Evolutionary conservation across 1,139 yeast species (phyloP).

Genomic region (Saccharomycopsis hybrid): DNA sequence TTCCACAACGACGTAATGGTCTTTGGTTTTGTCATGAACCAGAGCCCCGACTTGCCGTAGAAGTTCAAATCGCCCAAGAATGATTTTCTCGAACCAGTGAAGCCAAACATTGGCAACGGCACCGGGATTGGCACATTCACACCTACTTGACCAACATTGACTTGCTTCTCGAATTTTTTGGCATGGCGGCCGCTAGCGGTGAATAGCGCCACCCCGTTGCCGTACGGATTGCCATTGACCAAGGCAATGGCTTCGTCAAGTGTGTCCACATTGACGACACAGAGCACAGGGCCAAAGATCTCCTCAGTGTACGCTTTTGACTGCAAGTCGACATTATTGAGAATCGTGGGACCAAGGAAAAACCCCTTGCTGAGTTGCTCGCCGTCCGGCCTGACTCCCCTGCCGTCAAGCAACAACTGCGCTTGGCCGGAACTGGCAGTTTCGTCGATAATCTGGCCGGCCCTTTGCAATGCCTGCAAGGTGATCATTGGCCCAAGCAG

Average conservation of each 20-base stretch:
- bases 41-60: slow-evolving; percentile 65
- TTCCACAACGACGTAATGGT: slow-evolving; percentile 67
- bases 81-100: slow-evolving; percentile 69
- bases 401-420: slow-evolving; percentile 54
- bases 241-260: slow-evolving; percentile 63
- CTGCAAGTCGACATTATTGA: slow-evolving; percentile 58
- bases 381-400: slow-evolving; percentile 36
- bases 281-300: slow-evolving; percentile 67
- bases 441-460: slow-evolving; percentile 48
- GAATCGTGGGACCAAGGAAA: slow-evolving; percentile 65
- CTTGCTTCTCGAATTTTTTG: slow-evolving; percentile 59
- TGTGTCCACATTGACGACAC: slow-evolving; percentile 54
- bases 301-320: slow-evolving; percentile 67
- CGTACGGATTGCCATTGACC: slow-evolving; percentile 57
- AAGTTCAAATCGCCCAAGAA: slow-evolving; percentile 73
- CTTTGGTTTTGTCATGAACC: slow-evolving; percentile 67
- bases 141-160: slow-evolving; percentile 72
- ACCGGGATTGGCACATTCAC: slow-evolving; percentile 74
- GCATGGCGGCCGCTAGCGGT: slow-evolving; percentile 64
- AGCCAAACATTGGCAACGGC: slow-evolving; percentile 73
- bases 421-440: slow-evolving; percentile 49
- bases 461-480: slow-evolving; percentile 47
- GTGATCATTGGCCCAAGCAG: slow-evolving; percentile 69
- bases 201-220: slow-evolving; percentile 66
- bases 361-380: slow-evolving; percentile 55